phyloP scores from a whole-genome alignment of 169 alveolate species.

The Cytauxzoon felis region DNA sequence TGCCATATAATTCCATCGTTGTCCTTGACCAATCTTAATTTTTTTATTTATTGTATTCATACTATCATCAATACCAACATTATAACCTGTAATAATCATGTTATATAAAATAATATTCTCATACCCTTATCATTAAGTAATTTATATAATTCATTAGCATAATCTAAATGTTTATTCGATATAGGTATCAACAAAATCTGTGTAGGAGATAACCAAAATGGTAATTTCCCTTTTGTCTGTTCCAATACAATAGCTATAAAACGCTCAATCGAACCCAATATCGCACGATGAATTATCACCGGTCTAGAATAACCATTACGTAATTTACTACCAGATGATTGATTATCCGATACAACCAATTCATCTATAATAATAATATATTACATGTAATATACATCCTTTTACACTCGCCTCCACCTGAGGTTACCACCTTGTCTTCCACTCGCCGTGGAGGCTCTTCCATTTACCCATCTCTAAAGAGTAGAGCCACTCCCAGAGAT shows the following conservation, averaged over 20 bases:
- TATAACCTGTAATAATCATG: constrained; percentile 76
- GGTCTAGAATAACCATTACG: constrained; percentile 93
- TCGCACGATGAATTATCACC: constrained; percentile 98
- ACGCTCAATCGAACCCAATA: constrained; percentile 94
- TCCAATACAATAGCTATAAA: constrained; percentile 93
- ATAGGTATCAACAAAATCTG: constrained; percentile 93
- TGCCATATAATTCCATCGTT: constrained; percentile 90
- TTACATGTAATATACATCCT: background rate
- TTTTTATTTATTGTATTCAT: constrained; percentile 91
- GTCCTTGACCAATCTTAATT: constrained; percentile 92
- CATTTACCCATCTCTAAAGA: background rate
- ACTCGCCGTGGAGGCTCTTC: constrained; percentile 7
- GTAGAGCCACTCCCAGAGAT: too few species aligned
- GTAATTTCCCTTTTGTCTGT: constrained; percentile 97
- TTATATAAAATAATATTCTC: background rate
- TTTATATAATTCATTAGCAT: constrained; percentile 81
- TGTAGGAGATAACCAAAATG: constrained; percentile 98
- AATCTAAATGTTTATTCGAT: constrained; percentile 84
- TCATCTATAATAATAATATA: background rate
- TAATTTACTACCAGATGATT: too few species aligned
- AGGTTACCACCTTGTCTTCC: constrained; percentile 10
- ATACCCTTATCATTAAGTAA: constrained; percentile 38
- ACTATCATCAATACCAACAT: constrained; percentile 87
- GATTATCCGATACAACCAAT: constrained; percentile 20
- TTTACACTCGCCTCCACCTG: background rate